phyloP scores from a whole-genome alignment of 73 alveolate genomes.

The Paramecium caudatum region DNA sequence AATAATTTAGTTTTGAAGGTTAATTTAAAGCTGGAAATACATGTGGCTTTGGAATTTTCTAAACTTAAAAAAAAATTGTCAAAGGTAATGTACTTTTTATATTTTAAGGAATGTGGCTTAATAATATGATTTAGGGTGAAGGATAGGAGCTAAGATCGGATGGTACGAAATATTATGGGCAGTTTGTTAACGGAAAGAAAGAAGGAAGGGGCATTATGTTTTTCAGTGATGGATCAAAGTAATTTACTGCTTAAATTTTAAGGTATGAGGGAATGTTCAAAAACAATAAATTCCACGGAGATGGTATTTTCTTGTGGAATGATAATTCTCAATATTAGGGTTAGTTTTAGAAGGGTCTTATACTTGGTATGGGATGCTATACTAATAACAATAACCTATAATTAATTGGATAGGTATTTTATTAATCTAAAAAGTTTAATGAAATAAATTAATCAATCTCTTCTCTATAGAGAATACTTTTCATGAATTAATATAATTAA shows the following conservation, averaged over 20 bases:
- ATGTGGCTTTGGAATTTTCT: constrained; percentile 36
- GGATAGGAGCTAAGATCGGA: neutral
- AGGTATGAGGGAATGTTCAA: constrained; percentile 38
- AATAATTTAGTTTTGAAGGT: constrained; percentile 14
- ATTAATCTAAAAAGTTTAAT: neutral
- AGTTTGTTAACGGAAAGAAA: constrained; percentile 14
- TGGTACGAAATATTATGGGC: constrained; percentile 47
- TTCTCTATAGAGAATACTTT: neutral
- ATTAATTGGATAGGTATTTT: neutral
- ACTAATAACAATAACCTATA: neutral
- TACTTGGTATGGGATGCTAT: constrained; percentile 8
- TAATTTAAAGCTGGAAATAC: constrained; percentile 18
- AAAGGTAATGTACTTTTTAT: neutral
- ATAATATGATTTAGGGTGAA: constrained; percentile 38
- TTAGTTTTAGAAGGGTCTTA: neutral
- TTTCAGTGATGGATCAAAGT: constrained; percentile 10
- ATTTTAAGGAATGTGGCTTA: neutral
- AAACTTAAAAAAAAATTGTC: neutral
- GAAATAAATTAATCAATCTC: neutral
- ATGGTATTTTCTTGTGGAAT: constrained; percentile 24
- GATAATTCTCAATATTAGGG: neutral
- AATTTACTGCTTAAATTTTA: neutral
- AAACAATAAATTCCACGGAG: neutral
- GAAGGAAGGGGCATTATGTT: constrained; percentile 23
- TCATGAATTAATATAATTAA: constrained; percentile 1